These are phyloP conservation scores for Penicillium sp. DNA, from an alignment of 2,329 filamentous ascomycete genomes.

Conservation along the genomic window DNA sequence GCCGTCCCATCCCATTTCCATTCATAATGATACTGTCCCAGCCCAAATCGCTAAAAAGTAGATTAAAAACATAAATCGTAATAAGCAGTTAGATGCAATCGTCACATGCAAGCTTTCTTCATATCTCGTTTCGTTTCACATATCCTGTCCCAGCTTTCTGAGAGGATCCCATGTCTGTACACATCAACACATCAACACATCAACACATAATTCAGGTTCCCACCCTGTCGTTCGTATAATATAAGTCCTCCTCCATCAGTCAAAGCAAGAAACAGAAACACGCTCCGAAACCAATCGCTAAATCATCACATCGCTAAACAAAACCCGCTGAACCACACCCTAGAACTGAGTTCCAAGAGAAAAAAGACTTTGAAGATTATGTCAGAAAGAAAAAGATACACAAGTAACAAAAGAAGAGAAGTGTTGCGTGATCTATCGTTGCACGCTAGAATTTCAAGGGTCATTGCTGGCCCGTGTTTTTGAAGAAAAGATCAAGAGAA, in stretches of 20 bases:
- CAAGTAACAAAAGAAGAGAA: constrained; percentile 5
- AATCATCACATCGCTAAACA: constrained; percentile 8
- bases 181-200: constrained; percentile 6
- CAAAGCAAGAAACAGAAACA: constrained; percentile 18
- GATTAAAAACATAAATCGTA: constrained; percentile 1
- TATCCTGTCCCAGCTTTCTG: constrained; percentile 5
- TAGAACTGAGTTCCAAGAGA: neutral
- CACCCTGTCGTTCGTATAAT: constrained; percentile 14
- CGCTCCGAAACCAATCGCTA: constrained; percentile 18
- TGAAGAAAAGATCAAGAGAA: neutral
- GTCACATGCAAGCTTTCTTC: constrained; percentile 8
- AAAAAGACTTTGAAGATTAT: constrained; percentile 1
- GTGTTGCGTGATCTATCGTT: constrained; percentile 18
- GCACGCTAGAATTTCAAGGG: constrained; percentile 17
- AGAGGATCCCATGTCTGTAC: constrained; percentile 7
- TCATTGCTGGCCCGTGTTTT: constrained; percentile 16
- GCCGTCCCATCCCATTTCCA: neutral
- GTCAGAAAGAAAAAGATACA: constrained; percentile 3
- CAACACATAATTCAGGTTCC: constrained; percentile 6
- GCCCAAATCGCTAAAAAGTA: neutral
- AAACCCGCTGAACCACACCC: constrained; percentile 4
- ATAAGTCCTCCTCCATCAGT: constrained; percentile 11
- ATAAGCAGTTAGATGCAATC: constrained; percentile 4
- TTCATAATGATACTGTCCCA: neutral
- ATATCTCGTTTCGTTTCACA: constrained; percentile 15